phyloP scores from a whole-genome alignment of 2,329 filamentous ascomycete genomes.

The Trichoderma afroharzianum region DNA sequence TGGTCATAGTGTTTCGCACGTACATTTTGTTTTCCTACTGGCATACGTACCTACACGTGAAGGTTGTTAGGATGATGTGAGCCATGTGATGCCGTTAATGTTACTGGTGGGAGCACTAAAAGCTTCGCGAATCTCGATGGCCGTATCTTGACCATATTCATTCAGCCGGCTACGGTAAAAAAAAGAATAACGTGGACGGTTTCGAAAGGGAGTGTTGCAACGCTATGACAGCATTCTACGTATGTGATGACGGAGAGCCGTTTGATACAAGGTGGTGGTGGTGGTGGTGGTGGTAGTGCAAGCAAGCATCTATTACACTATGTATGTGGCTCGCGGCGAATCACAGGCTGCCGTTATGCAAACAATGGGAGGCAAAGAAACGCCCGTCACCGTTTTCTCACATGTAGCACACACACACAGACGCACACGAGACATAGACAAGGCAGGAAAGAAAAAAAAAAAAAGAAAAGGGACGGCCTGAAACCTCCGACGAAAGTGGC shows the following conservation, averaged over 20 bases:
- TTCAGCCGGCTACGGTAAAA: not conserved
- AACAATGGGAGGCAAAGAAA: not conserved
- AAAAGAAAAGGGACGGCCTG: not conserved
- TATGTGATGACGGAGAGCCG: not conserved
- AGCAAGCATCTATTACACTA: not conserved
- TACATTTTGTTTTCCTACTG: not conserved
- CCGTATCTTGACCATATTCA: not conserved
- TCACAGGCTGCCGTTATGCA: not conserved
- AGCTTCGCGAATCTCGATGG: not conserved
- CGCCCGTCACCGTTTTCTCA: not conserved
- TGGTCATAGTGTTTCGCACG: not conserved
- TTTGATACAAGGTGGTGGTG: not conserved
- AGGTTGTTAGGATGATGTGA: not conserved
- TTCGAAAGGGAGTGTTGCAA: not conserved
- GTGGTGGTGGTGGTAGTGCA: not conserved
- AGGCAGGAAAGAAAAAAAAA: not conserved
- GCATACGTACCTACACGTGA: not conserved
- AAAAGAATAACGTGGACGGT: not conserved
- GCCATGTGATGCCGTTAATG: not conserved
- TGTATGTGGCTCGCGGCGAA: not conserved
- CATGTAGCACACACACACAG: not conserved
- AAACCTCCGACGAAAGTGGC: not conserved
- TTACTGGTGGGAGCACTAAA: not conserved
- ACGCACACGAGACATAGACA: not conserved
- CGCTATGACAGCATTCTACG: not conserved